phyloP scores from a whole-genome alignment of 2,329 filamentous ascomycete species.

The Thelonectria blattea region DNA sequence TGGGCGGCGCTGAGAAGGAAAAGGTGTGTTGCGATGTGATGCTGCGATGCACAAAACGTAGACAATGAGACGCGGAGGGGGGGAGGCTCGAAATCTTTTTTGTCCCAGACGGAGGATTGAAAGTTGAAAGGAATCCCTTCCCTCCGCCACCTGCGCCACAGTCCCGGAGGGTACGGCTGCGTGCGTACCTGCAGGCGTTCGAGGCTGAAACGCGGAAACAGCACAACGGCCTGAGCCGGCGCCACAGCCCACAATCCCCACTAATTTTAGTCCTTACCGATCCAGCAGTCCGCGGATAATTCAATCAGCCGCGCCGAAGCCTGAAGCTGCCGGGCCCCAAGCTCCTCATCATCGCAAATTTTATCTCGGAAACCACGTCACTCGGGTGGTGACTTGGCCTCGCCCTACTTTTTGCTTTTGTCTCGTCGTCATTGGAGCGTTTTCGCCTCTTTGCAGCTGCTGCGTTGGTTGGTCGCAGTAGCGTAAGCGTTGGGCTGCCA shows the following conservation, averaged over 20 bases:
- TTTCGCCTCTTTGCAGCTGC: constrained; percentile 12
- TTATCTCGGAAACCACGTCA: constrained; percentile 12
- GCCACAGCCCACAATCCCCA: background rate
- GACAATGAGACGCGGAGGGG: too few relatives aligned
- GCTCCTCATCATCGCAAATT: background rate
- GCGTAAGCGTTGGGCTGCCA: constrained; percentile 23
- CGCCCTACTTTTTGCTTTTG: constrained; percentile 2
- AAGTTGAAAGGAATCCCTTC: background rate
- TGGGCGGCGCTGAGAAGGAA: background rate
- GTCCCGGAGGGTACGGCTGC: background rate
- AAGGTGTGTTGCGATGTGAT: background rate
- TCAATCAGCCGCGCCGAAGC: constrained; percentile 21
- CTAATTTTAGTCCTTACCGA: background rate
- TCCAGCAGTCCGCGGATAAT: constrained; percentile 13
- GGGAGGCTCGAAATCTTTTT: background rate
- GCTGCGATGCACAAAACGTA: too few relatives aligned
- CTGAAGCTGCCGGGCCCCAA: background rate
- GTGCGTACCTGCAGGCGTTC: too few relatives aligned
- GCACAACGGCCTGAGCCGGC: background rate
- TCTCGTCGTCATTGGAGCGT: constrained; percentile 22
- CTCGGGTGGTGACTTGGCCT: constrained; percentile 2
- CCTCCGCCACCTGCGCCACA: background rate
- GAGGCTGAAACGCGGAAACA: background rate
- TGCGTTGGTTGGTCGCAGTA: constrained; percentile 16
- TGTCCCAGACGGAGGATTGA: background rate